Evolutionary conservation across 179 eudicot species (phyloP).

Genomic region (Actinidia chinensis): DNA sequence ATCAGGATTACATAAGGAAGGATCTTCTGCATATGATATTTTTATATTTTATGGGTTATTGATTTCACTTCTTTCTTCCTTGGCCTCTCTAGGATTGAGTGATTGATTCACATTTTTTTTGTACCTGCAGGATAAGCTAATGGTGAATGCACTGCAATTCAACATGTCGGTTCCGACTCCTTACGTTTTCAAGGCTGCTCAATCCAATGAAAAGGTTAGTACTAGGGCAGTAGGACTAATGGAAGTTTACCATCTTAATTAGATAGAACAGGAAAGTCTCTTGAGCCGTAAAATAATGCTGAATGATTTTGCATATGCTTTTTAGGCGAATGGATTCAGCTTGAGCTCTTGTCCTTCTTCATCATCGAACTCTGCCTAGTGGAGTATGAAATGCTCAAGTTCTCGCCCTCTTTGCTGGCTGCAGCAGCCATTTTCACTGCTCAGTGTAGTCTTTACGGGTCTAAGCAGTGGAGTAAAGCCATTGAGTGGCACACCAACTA

Average conservation of each 20-base stretch:
- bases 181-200: slow-evolving; percentile 55
- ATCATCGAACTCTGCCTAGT: slow-evolving; percentile 47
- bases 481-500: slow-evolving; percentile 50
- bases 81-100: background rate
- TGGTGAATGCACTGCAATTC: slow-evolving; percentile 56
- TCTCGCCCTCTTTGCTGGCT: slow-evolving; percentile 55
- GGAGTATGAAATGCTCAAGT: slow-evolving; percentile 60
- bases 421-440: slow-evolving; percentile 64
- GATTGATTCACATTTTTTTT: background rate
- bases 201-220: slow-evolving; percentile 44
- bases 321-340: slow-evolving; percentile 29
- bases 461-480: slow-evolving; percentile 49
- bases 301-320: background rate
- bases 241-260: background rate
- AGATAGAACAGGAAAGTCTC: background rate
- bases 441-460: slow-evolving; percentile 49
- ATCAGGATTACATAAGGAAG: slow-evolving; percentile 47
- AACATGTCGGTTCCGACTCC: slow-evolving; percentile 60
- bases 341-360: slow-evolving; percentile 46
- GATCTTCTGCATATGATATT: slow-evolving; percentile 52
- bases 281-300: background rate
- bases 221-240: background rate
- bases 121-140: slow-evolving; percentile 42
- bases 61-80: background rate
- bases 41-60: background rate